phyloP scores from a whole-genome alignment of 331 rosid species.

The Quercus phellos region DNA sequence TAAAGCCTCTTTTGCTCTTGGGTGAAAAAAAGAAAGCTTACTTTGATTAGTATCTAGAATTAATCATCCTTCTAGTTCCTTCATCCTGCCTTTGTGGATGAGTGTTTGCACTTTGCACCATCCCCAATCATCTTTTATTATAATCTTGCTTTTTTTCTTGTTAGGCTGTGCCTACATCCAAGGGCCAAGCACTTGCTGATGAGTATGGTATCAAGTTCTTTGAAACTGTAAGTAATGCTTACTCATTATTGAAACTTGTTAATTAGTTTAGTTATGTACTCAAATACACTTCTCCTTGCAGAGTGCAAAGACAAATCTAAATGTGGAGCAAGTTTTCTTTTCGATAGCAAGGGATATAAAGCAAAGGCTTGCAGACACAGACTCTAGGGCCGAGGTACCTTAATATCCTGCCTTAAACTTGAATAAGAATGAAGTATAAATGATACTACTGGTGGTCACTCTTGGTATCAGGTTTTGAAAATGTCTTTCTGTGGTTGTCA shows the following conservation, averaged over 20 bases:
- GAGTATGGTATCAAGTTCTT: conserved; percentile 94
- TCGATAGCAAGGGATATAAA: conserved; percentile 87
- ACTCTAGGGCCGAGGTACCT: conserved; percentile 69
- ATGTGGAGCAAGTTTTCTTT: conserved; percentile 94
- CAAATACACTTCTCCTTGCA: conserved; percentile 29
- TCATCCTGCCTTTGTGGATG: neutral
- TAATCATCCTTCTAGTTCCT: neutral
- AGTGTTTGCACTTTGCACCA: neutral
- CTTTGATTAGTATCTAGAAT: neutral
- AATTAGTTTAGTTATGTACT: neutral
- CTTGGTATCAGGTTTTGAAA: neutral
- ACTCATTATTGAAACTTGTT: conserved; percentile 14
- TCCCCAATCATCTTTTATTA: neutral
- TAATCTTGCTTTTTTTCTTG: neutral
- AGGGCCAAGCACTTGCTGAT: conserved; percentile 95
- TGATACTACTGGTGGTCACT: neutral
- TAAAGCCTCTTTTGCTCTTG: neutral
- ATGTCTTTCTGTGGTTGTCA: conserved; percentile 4
- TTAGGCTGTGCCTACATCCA: conserved; percentile 88
- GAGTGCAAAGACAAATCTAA: conserved; percentile 96
- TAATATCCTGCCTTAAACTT: neutral
- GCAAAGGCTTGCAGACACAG: conserved; percentile 81
- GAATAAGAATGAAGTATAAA: neutral
- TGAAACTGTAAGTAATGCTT: conserved; percentile 72
- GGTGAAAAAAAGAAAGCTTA: neutral